Evolutionary conservation across 768 basidiomycete genomes (phyloP).

Genomic region (Macrolepiota dolichaula): DNA sequence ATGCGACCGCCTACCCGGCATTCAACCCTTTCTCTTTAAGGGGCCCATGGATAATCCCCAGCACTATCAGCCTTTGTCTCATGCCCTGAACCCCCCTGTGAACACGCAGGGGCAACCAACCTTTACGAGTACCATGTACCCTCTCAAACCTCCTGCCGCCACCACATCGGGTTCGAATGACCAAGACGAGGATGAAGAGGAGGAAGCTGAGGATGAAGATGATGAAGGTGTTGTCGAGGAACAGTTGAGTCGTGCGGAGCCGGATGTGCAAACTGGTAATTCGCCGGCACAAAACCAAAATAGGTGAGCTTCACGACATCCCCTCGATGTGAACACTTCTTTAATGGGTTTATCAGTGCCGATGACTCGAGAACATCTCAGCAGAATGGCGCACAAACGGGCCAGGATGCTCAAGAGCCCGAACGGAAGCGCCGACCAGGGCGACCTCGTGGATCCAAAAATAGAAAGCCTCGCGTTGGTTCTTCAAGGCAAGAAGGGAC

Average conservation of each 20-base stretch:
- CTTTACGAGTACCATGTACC: constrained; percentile 4
- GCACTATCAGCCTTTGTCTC: constrained; percentile 77
- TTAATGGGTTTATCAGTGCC: neutral
- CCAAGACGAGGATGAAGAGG: constrained; percentile 54
- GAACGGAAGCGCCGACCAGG: constrained; percentile 72
- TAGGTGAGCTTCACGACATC: constrained; percentile 23
- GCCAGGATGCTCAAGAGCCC: constrained; percentile 13
- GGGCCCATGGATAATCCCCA: constrained; percentile 64
- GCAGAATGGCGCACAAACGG: constrained; percentile 4
- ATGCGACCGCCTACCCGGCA: neutral
- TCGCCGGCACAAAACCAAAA: constrained; percentile 34
- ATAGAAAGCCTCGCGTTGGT: constrained; percentile 45
- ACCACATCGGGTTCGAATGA: constrained; percentile 22
- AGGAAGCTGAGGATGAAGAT: constrained; percentile 67
- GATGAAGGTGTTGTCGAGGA: constrained; percentile 74
- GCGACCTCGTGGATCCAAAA: constrained; percentile 78
- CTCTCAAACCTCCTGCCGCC: neutral
- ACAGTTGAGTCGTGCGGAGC: constrained; percentile 50
- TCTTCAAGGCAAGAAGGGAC: constrained; percentile 33
- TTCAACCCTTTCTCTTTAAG: constrained; percentile 8
- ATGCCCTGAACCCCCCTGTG: constrained; percentile 66
- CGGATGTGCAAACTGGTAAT: constrained; percentile 36
- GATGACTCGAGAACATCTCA: constrained; percentile 1
- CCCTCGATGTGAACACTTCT: neutral
- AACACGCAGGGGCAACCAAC: constrained; percentile 21